Evolutionary conservation across 2,329 filamentous ascomycete genomes (phyloP), one percentile per base, ranked within the genome.

Genomic region (Colletotrichum sp.): DNA sequence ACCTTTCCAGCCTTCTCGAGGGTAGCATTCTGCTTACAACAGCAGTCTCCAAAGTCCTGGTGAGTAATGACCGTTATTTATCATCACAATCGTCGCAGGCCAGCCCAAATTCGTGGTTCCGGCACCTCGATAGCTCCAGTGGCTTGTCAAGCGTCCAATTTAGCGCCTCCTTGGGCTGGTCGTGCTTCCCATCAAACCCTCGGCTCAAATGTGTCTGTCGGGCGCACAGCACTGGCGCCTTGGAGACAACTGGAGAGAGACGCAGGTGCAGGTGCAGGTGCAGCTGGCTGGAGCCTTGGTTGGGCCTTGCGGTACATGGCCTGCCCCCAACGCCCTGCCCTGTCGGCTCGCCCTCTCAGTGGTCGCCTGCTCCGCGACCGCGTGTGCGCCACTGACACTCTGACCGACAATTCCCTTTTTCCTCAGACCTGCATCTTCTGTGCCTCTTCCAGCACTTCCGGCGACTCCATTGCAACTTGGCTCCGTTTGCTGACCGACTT

Each of bases 321-420:
- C 32, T 44, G 32, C 16, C 28, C 57, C 48, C 64, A 68, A 34
- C 48, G 32, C 70, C 44, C 44, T 52, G 44, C n/a, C 44, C 72
- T 52, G n/a, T 36, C 52, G 57, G 70, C 69, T 73, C 57, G 55
- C 57, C 44, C 36, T 68, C 48, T 73, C 30, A 75, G 73, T 68
- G 73, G 73, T 68, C 73, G 73, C 44, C 70, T 64, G 64, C 16
- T 48, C 44, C 59, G 73, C 73, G 34, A 68, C 73, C 70, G 70
- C 73, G 73, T 36, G 22, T 73, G 70, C 73, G 70, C 73, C 70
- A 75, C 70, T 65, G 73, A 75, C 73, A 75, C 70, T 39, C 70
- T 73, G 73, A 75, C 73, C 73, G 70, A 75, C 73, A 73, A 65
- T 75, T 68, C 73, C 57, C 73, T 68, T 55, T 48, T 68, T 59